Base-by-base conservation (phyloP, 2,329 filamentous ascomycete genomes). In the Eurotiales sp. region DNA sequence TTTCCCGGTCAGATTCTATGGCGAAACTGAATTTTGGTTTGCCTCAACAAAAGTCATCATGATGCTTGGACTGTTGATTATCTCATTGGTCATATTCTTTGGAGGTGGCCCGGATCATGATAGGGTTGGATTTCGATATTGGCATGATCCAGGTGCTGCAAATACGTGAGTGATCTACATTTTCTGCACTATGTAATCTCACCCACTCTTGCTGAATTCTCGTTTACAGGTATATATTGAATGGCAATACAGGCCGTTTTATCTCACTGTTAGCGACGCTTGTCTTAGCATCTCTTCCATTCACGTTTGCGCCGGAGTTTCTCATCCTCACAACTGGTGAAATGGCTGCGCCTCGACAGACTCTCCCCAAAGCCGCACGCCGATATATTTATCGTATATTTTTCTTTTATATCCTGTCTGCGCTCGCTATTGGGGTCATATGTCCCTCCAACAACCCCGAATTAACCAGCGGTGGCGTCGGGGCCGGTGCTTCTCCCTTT, bases 301-400 rank as follows among this genome's bases (percentile, higher is more conserved):
- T 80, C 61, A 72, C 76, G 25, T 79, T 79, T 56, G 76, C 77
- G 0, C 77, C 78, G 0, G 79, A 82, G 56, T 64, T 82, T 22
- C 69, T 82, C 41, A 72, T 81, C 29, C 77, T 79, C 25, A 75
- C 76, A 5, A 79, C 74, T 19, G 81, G 80, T 8, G 82, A 84
- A 58, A 82, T 81, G 72, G 69, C 78, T 54, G 76, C 68, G 10
- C 81, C 78, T 1, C 73, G 80, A 14, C 71, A 75, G 37, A 83
- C 82, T 55, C 70, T 85, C 5, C 81, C 82, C 12, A 77, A 72
- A 15, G 82, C 82, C 2, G 78, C 77, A 0, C 74, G 77, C 15
- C 74, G 78, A 8, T 82, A 79, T 64, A 81, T 84, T 65, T 83
- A 77, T 62, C 81, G 82, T 12, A 72, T 85, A 11, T 66, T 83